Evolutionary conservation across 2,329 filamentous ascomycete species (phyloP).

Genomic region (Dryadomyces sulphureus): DNA sequence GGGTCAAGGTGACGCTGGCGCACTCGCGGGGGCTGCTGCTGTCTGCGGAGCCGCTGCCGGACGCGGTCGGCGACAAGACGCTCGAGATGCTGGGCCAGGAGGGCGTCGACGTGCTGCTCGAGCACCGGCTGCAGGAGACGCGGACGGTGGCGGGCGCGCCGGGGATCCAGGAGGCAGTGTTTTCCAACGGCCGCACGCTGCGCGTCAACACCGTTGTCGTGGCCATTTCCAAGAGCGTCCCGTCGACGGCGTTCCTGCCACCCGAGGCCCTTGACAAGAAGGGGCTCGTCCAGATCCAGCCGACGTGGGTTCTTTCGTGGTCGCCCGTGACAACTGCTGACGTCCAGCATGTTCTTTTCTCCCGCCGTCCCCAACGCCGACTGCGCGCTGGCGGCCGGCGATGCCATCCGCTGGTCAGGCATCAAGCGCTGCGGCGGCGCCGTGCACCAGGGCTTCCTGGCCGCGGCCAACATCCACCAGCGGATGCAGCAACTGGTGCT

Average conservation of each 20-base stretch:
- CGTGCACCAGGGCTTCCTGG: slow-evolving; percentile 56
- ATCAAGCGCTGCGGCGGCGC: slow-evolving; percentile 69
- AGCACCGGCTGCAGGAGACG: slow-evolving; percentile 39
- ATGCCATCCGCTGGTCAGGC: slow-evolving; percentile 56
- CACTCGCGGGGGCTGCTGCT: slow-evolving; percentile 58
- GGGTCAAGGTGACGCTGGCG: slow-evolving; percentile 53
- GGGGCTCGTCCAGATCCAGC: slow-evolving; percentile 48
- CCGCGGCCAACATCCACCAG: slow-evolving; percentile 53
- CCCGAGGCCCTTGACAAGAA: slow-evolving; percentile 41
- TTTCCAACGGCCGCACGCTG: slow-evolving; percentile 45
- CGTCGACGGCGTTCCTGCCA: slow-evolving; percentile 51
- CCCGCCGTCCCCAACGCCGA: slow-evolving; percentile 37
- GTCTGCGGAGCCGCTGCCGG: slow-evolving; percentile 57
- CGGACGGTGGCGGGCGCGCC: slow-evolving; percentile 25
- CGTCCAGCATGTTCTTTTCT: slow-evolving; percentile 37
- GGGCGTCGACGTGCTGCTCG: slow-evolving; percentile 51
- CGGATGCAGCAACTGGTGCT: slow-evolving; percentile 32
- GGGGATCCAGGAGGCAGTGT: slow-evolving; percentile 31
- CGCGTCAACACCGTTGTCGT: slow-evolving; percentile 51
- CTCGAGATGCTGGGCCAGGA: slow-evolving; percentile 42
- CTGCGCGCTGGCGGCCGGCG: slow-evolving; percentile 54
- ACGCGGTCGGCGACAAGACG: slow-evolving; percentile 50
- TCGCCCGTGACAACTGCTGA: not conserved
- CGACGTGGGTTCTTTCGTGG: slow-evolving; percentile 23
- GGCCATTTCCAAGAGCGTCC: slow-evolving; percentile 48